A percentile compares a stretch with the other conserved stretches of the same genome.
These are phyloP conservation scores for Colletotrichum scovillei DNA, from an alignment of 2,329 filamentous ascomycete species.

Conservation along the genomic window DNA sequence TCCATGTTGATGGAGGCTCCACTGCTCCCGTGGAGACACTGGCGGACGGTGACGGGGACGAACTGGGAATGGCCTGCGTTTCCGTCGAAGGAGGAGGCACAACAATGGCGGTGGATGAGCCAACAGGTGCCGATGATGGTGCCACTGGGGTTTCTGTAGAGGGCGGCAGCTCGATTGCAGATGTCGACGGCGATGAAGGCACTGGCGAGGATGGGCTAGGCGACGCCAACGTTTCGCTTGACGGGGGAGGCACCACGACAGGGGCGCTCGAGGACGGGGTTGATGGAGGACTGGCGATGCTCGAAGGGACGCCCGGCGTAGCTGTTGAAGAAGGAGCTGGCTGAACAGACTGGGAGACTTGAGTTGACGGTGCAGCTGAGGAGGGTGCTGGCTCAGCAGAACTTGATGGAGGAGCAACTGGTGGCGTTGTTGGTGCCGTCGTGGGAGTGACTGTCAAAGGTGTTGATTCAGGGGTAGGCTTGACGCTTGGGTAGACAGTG, in stretches of 20 bases:
- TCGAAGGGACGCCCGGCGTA: neutral
- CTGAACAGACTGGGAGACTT: neutral
- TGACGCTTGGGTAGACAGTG: constrained; percentile 24
- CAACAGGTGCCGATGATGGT: neutral
- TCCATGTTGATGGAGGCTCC: neutral
- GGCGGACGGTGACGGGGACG: neutral
- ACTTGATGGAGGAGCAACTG: constrained; percentile 8
- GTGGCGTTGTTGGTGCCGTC: constrained; percentile 1
- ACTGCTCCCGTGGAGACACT: neutral
- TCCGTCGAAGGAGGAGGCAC: neutral
- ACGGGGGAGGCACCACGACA: neutral
- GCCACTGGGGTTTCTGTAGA: neutral
- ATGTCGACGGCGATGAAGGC: neutral
- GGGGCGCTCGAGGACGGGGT: neutral
- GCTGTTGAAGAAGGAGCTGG: neutral
- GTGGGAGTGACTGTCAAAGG: neutral
- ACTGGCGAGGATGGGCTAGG: neutral
- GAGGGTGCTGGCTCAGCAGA: neutral
- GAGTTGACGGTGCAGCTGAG: neutral
- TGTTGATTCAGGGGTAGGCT: constrained; percentile 3
- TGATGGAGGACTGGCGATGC: neutral
- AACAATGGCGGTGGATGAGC: neutral
- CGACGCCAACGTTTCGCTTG: neutral
- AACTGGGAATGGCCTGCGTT: neutral
- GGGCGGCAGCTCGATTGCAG: neutral